A percentile compares a stretch with the other conserved stretches of the same genome.
phyloP scores from a whole-genome alignment of 2,329 filamentous ascomycete species.

The Aspergillus spinulosporus region DNA sequence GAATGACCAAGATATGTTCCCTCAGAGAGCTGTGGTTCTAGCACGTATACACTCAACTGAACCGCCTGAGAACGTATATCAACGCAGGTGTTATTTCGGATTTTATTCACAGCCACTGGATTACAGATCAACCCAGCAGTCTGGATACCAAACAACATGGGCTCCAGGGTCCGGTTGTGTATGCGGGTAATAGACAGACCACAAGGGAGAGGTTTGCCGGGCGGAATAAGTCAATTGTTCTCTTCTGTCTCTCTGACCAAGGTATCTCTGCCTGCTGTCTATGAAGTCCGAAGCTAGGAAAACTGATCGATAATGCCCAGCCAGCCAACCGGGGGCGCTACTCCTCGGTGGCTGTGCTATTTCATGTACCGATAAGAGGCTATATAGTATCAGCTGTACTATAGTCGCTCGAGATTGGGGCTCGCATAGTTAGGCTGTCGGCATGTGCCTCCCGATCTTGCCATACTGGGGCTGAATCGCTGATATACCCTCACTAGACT shows the following conservation, averaged over 20 bases:
- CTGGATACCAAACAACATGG: conserved; percentile 18
- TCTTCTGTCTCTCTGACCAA: conserved; percentile 36
- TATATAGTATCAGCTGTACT: conserved; percentile 59
- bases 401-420: conserved; percentile 43
- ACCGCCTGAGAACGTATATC: conserved; percentile 3
- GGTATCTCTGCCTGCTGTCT: conserved; percentile 63
- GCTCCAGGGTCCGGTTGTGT: conserved; percentile 21
- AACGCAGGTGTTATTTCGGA: conserved; percentile 12
- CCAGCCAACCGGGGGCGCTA: conserved; percentile 44
- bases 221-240: conserved; percentile 42
- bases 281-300: conserved; percentile 72
- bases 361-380: conserved; percentile 69
- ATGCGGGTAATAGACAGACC: conserved; percentile 28
- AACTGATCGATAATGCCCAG: conserved; percentile 47
- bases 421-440: conserved; percentile 32
- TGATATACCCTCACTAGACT: conserved; percentile 22
- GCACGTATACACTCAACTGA: conserved; percentile 17
- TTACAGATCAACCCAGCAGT: conserved; percentile 31
- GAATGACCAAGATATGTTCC: neutral
- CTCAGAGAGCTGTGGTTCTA: conserved; percentile 2
- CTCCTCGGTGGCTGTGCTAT: conserved; percentile 63
- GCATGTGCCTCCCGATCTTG: conserved; percentile 28
- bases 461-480: conserved; percentile 23
- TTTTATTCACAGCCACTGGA: conserved; percentile 29
- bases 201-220: conserved; percentile 31